Evolutionary conservation across 2,329 filamentous ascomycete genomes (phyloP), one percentile per base, ranked within the genome.

Genomic region (Chaetomiaceae sp.): DNA sequence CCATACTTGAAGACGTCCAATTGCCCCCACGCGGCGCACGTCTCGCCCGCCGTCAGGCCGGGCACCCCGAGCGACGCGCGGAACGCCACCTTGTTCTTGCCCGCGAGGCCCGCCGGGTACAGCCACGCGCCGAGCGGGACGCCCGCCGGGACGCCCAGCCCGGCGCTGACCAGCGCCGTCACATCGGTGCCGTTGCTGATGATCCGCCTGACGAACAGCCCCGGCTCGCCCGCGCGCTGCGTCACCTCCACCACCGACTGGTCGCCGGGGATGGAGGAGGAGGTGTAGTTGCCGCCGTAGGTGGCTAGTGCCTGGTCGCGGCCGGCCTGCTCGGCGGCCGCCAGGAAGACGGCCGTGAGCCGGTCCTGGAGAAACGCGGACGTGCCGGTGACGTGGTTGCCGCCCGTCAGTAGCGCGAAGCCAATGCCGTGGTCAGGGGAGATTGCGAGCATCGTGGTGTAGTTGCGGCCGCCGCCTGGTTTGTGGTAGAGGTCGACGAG

Each of bases 401-500:
- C 60, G 60, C 1, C 59, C 62, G 2, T 21, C 13, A 65, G 33
- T 7, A 67, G 41, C 4, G 59, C 57, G 30, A 59, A 60, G 2
- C 45, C 63, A 30, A 53, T 53, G 46, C 17, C 51, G 48, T 47
- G 62, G 41, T 38, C 63, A n/a, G 20, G 61, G 19, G 40, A 48
- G 4, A 57, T 31, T 3, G 60, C 61, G 0, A 65, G 14, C 2
- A 62, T 39, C 0, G 51, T 42, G 3, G 44, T 35, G 30, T 68
- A 65, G 1, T 49, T 54, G 13, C 43, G 52, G n/a, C 60, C 56
- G 5, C 51, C 47, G 19, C 55, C 56, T 12, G 43, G 34, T 21
- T 57, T 58, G 47, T 53, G 51, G 48, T 58, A 66, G 2, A 65
- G 41, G 35, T 65, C 63, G 1, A 58, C 59, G 5, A 62, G 25